Evolutionary conservation across 179 eudicot species (phyloP).

Genomic region (Spergularia azorica): DNA sequence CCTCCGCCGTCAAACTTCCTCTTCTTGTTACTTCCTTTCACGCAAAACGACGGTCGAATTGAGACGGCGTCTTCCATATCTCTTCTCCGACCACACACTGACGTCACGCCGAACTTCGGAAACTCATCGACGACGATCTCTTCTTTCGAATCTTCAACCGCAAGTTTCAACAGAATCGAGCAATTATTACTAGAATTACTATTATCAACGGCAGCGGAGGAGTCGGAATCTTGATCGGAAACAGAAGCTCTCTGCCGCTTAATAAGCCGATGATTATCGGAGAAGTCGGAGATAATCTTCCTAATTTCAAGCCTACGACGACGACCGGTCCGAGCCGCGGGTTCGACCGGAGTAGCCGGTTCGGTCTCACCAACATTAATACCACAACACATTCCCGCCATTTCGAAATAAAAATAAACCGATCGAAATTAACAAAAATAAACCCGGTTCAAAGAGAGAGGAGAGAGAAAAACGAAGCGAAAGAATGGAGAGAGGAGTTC

Average conservation of each 20-base stretch:
- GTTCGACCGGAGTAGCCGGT: constrained; percentile 37
- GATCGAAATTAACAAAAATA: background rate
- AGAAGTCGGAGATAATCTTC: constrained; percentile 35
- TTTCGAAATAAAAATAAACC: background rate
- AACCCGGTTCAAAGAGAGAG: constrained; percentile 4
- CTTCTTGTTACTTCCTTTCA: background rate
- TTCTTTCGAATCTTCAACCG: background rate
- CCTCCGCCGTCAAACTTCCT: background rate
- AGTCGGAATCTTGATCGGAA: background rate
- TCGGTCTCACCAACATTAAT: constrained; percentile 37
- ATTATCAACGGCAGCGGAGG: background rate
- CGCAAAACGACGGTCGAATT: constrained; percentile 60
- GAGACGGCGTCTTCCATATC: constrained; percentile 90
- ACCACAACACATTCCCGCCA: constrained; percentile 56
- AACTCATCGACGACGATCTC: background rate
- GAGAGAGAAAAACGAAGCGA: background rate
- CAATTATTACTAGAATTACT: constrained; percentile 25
- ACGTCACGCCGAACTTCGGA: constrained; percentile 63
- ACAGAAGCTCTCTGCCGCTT: constrained; percentile 33
- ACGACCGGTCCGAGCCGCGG: constrained; percentile 35
- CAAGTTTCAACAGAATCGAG: background rate
- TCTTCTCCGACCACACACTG: constrained; percentile 74
- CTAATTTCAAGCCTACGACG: constrained; percentile 52
- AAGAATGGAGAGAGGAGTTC: constrained; percentile 12
- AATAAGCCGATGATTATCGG: constrained; percentile 14